Evolutionary conservation across 1,139 yeast genomes (phyloP), one percentile per base, ranked within the genome.

Genomic region (Suhomyces bolitotheri): DNA sequence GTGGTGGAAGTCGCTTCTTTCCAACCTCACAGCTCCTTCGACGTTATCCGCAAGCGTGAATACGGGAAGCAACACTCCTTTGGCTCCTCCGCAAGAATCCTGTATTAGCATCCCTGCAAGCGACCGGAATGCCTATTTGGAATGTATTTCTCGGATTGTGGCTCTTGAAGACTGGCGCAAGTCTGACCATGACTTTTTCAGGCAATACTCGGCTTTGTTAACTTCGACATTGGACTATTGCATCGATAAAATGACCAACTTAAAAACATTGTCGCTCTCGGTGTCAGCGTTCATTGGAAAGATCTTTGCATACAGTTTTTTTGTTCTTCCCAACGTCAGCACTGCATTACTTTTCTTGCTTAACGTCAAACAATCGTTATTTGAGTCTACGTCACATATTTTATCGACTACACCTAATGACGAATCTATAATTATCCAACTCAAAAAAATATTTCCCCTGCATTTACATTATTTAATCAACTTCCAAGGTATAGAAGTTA

Each of bases 211-310:
- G 35, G 43, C 47, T 14, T 45, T 70, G 17, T 60, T 86, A 26
- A 56, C 67, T 4, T 63, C 67, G 22, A 84, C 95, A 0, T 60
- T 84, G 39, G 78, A 73, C 29, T 76, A 70, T 47, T 71, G 81
- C 34, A 67, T 83, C 14, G 60, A 64, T 30, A 71, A 76, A 39
- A 54, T 70, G 47, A 64, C 82, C 11, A 64, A 73, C 28, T 50
- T 76, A 32, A 82, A 82, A 53, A 69, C 69, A 7, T 62, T 82
- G 6, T 72, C 90, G 1, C 58, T 81, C 7, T 67, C 84, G 4
- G 58, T 80, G 12, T 73, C 81, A 16, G 94, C 94, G 2, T 85
- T 86, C 51, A 69, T 82, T n/a, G 95, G 95, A 8, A 86, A 87
- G 52, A 75, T 82, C 1, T 76, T 87, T 56, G 90, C 94, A 1